Base-by-base conservation (phyloP, 2,329 filamentous ascomycete species). In the Dothidotthia symphoricarpi region DNA sequence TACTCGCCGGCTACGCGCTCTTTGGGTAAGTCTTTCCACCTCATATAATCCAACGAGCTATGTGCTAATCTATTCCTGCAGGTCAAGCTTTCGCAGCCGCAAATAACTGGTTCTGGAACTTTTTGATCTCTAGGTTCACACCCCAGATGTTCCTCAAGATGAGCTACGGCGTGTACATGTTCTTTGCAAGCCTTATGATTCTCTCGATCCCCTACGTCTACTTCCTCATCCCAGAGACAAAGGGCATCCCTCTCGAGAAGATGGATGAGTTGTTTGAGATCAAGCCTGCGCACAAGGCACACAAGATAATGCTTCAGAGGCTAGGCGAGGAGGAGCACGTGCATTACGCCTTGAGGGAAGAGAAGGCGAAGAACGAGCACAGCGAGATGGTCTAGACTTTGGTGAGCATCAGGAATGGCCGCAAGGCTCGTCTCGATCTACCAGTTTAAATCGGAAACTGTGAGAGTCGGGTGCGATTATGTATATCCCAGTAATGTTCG, bases 81-180 rank as follows among this genome's bases (percentile, higher is more conserved):
- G 37, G 38, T 2, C 41, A 42, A 35, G 83, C 85, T 12, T 83
- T 75, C 30, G 84, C 85, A 0, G 78, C 82, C 0, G 80, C 80
- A 12, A 83, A 78, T 68, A 87, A 87, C 66, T 87, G 84, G 84
- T 75, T 83, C 53, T 83, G 72, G 69, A 86, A 85, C 62, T 86
- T 86, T 59, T 72, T 86, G 59, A 77, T 86, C 47, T 75, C 75
- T 0, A 75, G 82, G 3, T 85, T 86, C 69, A 86, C 82, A 0
- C 80, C 79, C 14, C 78, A 84, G 46, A 85, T 86, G 80, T 74
- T 74, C 51, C 44, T 63, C 25, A 68, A 49, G 32, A 73, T 74
- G 70, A 64, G 63, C 6, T 71, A 65, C 40, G 71, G 70, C 8
- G 64, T 68, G 8, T 68, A 68, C 47, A 71, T 73, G 57, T 72